phyloP scores from a whole-genome alignment of 2,329 filamentous ascomycete species.

The Cryphonectria carpinicola region DNA sequence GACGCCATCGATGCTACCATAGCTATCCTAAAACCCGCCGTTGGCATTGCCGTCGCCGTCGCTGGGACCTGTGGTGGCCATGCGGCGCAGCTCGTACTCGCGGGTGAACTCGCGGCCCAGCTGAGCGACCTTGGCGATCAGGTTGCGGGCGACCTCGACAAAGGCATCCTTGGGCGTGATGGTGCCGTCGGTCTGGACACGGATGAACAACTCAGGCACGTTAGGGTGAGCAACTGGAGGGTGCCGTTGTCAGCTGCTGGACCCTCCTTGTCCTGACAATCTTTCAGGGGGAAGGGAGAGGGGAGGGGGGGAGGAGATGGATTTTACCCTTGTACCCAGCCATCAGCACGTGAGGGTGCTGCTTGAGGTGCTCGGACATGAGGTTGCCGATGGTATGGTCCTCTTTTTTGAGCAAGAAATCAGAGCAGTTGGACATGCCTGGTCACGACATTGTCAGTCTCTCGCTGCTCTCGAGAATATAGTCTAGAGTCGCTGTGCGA shows the following conservation, averaged over 20 bases:
- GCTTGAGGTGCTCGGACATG: slow-evolving; percentile 81
- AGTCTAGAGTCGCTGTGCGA: too few relatives aligned
- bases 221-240: slow-evolving; percentile 61
- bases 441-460: slow-evolving; percentile 13
- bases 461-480: slow-evolving; percentile 19
- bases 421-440: slow-evolving; percentile 93
- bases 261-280: not conserved
- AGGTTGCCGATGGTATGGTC: slow-evolving; percentile 96
- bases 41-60: slow-evolving; percentile 35
- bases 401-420: slow-evolving; percentile 95
- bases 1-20: slow-evolving; percentile 7
- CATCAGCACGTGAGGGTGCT: slow-evolving; percentile 83
- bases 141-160: slow-evolving; percentile 76
- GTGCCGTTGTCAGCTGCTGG: slow-evolving; percentile 1
- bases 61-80: slow-evolving; percentile 69
- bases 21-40: slow-evolving; percentile 33
- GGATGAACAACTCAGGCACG: slow-evolving; percentile 67
- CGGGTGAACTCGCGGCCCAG: slow-evolving; percentile 89
- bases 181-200: slow-evolving; percentile 88
- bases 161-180: slow-evolving; percentile 90
- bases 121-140: slow-evolving; percentile 79
- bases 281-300: not conserved
- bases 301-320: not conserved
- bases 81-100: slow-evolving; percentile 87
- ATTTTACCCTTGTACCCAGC: slow-evolving; percentile 83